Evolutionary conservation across 108 stramenopile species (phyloP).

Genomic region (Pseudonitzschia pungens): DNA sequence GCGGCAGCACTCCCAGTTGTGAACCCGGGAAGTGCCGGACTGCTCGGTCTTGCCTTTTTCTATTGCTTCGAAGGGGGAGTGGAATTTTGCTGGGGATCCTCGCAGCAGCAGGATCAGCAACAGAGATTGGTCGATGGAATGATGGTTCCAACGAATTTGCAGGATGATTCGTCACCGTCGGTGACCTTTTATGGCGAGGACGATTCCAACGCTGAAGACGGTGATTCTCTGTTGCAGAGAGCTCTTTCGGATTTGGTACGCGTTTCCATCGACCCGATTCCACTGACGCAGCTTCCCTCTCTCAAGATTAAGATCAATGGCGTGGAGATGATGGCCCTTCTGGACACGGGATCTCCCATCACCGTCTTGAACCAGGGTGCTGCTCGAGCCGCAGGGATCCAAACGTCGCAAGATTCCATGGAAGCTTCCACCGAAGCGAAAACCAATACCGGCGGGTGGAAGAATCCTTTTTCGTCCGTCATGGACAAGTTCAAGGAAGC

Average conservation of each 20-base stretch:
- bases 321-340: slow-evolving; percentile 63
- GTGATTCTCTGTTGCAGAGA: slow-evolving; percentile 6
- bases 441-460: neutral
- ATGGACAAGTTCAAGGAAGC: slow-evolving; percentile 52
- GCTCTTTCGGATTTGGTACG: slow-evolving; percentile 38
- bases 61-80: slow-evolving; percentile 77
- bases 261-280: slow-evolving; percentile 44
- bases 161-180: neutral
- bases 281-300: slow-evolving; percentile 55
- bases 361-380: slow-evolving; percentile 74
- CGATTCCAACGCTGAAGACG: slow-evolving; percentile 4
- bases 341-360: slow-evolving; percentile 79
- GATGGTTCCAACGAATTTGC: neutral
- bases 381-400: slow-evolving; percentile 55
- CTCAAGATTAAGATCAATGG: slow-evolving; percentile 59
- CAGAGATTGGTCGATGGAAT: slow-evolving; percentile 12
- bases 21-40: slow-evolving; percentile 65
- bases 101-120: neutral
- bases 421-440: slow-evolving; percentile 13
- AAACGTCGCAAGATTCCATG: slow-evolving; percentile 3
- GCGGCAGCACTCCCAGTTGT: slow-evolving; percentile 71
- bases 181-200: slow-evolving; percentile 56
- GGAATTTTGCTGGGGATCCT: slow-evolving; percentile 58
- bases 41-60: slow-evolving; percentile 65
- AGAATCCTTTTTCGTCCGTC: slow-evolving; percentile 59